Percentiles rank a stretch among this genome's conserved stretches.
phyloP scores from a whole-genome alignment of 768 basidiomycete species.

The Mycena olivaceomarginata region DNA sequence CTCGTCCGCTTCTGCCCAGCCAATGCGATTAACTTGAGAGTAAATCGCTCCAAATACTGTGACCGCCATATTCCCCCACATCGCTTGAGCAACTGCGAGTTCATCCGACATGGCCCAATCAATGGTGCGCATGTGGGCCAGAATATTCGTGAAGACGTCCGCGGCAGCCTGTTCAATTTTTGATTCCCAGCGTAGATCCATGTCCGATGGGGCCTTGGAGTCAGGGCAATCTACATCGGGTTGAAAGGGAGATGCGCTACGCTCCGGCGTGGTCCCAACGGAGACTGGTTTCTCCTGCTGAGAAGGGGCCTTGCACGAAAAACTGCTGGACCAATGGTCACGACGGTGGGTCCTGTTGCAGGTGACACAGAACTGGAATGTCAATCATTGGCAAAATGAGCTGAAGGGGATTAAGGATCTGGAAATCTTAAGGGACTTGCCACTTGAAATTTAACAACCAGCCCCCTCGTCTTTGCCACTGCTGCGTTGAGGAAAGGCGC shows the following conservation, averaged over 20 bases:
- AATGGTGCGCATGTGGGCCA: background rate
- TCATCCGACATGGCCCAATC: background rate
- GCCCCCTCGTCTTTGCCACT: background rate
- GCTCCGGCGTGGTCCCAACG: background rate
- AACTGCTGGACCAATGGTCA: background rate
- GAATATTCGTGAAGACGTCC: background rate
- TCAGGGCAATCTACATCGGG: background rate
- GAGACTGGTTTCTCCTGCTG: background rate
- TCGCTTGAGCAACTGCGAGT: background rate
- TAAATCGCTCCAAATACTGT: background rate
- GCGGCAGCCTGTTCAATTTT: background rate
- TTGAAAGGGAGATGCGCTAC: background rate
- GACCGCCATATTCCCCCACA: background rate
- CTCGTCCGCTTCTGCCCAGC: background rate
- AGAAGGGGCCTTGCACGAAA: background rate
- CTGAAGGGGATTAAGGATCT: background rate
- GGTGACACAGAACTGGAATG: background rate
- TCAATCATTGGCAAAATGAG: constrained; percentile 1
- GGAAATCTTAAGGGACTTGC: background rate
- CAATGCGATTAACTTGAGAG: background rate
- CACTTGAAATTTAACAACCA: constrained; percentile 2
- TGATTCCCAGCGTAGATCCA: background rate
- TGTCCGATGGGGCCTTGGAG: background rate
- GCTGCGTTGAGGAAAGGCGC: background rate
- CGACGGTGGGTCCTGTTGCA: background rate